Base-by-base conservation (phyloP, 768 basidiomycete genomes). In the Tephrocybe rancida region DNA sequence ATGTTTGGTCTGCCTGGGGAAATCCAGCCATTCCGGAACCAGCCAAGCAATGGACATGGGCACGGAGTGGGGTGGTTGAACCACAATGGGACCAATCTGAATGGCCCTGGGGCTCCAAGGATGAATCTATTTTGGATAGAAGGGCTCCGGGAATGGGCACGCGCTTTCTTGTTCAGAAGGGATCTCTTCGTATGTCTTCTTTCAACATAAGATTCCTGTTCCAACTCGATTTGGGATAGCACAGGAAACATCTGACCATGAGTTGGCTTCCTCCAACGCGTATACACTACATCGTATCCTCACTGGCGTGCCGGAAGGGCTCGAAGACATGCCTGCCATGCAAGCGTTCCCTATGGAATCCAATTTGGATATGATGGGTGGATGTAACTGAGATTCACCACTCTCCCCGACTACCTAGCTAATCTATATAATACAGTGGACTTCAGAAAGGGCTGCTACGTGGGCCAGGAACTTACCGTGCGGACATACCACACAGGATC, bases 391-490 rank as follows among this genome's bases (percentile, higher is more conserved):
- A 38, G 24, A 29, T 26, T 18, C 21, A 19, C 29, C 22, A 24
- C 29, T 44, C 21, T 48, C 11, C 26, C 39, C 22, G 3, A n/a
- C 21, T 48, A 11, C 18, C 34, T 53, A 35, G 47, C 50, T 59
- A 32, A 61, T 37, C 25, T 56, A 22, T 16, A 37, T 30, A 6
- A 5, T 58, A 14, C 39, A 78, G 95, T 98, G 66, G 94, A 98
- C 70, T 98, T 97, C 69, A 78, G 92, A 52, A 99, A 99, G 73
- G 97, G 97, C 2, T 99, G 97, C 66, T 98, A 98, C 65, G 88
- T 98, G 5, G 97, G 97, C 8, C 97, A 99, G 76, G 97, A 98
- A 64, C 77, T 98, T 35, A 98, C 95, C 0, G 95, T 97, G 5
- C 84, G 97, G 47, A 98, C 96, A 32, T 96, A 96, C 69, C 94